These are phyloP conservation scores for Calonectria ilicicola DNA, from an alignment of 2,329 filamentous ascomycete species.

Conservation along the genomic window DNA sequence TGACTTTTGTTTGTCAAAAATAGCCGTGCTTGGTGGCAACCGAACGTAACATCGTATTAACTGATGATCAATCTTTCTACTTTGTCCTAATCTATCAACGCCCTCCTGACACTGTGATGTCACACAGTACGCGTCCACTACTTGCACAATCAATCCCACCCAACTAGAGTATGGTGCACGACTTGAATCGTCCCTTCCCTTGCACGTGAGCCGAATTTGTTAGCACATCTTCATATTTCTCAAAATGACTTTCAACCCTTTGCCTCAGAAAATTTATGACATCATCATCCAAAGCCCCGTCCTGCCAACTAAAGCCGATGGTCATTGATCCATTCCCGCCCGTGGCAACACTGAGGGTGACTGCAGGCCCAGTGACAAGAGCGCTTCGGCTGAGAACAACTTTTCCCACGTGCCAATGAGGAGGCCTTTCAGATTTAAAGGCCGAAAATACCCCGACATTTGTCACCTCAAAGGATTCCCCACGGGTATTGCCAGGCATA, in stretches of 20 bases:
- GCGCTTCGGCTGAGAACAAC: slow-evolving; percentile 57
- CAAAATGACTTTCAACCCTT: background rate
- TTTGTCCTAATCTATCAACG: no score
- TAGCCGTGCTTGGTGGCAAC: no score
- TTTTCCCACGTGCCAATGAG: slow-evolving; percentile 46
- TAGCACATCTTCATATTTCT: background rate
- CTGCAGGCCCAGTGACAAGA: slow-evolving; percentile 44
- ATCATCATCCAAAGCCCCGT: slow-evolving; percentile 37
- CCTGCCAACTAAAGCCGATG: slow-evolving; percentile 55
- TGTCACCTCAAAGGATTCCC: slow-evolving; percentile 56
- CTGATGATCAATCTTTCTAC: no score
- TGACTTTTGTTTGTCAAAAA: no score
- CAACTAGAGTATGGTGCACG: background rate
- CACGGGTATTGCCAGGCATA: slow-evolving; percentile 52
- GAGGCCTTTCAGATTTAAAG: slow-evolving; percentile 26
- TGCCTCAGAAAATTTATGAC: background rate
- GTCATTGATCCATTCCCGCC: slow-evolving; percentile 57
- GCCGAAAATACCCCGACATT: slow-evolving; percentile 55
- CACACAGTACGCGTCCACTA: no score
- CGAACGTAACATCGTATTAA: no score
- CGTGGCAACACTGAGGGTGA: slow-evolving; percentile 54
- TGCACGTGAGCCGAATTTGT: no score
- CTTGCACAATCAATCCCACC: no score
- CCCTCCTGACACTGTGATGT: no score
- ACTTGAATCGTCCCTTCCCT: background rate